These are phyloP conservation scores for Pythium pectinolyticum DNA, from an alignment of 352 stramenopile genomes.

Conservation along the genomic window DNA sequence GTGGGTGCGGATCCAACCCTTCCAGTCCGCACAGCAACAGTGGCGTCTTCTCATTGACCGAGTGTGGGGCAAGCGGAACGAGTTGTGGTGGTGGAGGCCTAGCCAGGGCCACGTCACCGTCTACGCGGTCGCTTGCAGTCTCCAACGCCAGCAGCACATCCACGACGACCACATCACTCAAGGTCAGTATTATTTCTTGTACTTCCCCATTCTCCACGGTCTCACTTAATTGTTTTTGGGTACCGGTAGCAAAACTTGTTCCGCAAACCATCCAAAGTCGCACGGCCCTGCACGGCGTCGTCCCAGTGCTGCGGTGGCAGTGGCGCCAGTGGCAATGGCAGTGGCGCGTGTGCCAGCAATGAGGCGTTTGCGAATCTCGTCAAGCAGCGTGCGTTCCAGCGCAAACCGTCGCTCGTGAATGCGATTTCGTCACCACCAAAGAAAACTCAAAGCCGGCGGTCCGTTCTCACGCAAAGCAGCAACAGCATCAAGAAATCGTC, in stretches of 20 bases:
- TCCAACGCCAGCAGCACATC: slow-evolving; percentile 12
- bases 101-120: neutral
- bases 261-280: slow-evolving; percentile 26
- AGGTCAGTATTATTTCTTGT: neutral
- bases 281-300: slow-evolving; percentile 18
- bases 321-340: neutral
- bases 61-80: slow-evolving; percentile 6
- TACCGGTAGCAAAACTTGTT: slow-evolving; percentile 12
- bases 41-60: slow-evolving; percentile 20
- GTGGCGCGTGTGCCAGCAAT: neutral
- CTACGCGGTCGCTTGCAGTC: slow-evolving; percentile 10
- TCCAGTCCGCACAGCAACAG: neutral
- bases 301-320: slow-evolving; percentile 9
- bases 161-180: slow-evolving; percentile 14
- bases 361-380: slow-evolving; percentile 43
- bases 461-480: neutral
- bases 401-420: slow-evolving; percentile 38
- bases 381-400: slow-evolving; percentile 64
- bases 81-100: too few species aligned
- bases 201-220: neutral
- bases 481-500: neutral
- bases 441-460: slow-evolving; percentile 27
- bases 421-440: slow-evolving; percentile 23
- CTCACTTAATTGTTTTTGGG: neutral
- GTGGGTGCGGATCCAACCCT: too few species aligned